Base-by-base conservation (phyloP, 1,284 basidiomycete species). In the Tilletia indica region DNA sequence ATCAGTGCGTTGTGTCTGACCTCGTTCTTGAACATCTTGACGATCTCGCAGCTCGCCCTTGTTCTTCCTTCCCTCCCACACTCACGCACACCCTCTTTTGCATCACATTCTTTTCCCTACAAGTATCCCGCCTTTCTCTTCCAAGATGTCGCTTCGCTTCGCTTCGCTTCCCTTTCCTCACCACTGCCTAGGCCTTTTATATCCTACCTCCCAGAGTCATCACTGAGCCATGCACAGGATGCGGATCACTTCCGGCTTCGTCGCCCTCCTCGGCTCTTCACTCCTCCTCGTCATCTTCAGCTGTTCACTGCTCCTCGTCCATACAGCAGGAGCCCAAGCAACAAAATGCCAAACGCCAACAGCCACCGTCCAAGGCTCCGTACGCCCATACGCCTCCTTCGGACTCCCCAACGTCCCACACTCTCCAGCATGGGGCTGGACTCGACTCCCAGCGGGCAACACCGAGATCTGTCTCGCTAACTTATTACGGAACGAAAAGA, bases 391-490 rank as follows among this genome's bases (percentile, higher is more conserved):
- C 36, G 9, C 16, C 16, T 34, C 11, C 8, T 3, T 63, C 58
- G 25, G 31, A 6, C 31, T 31, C 8, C 58, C 58, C 58, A 9
- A 16, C 8, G 58, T 63, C 2, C 4, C 58, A 8, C 58, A 63
- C 58, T 2, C 25, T 9, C 58, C 16, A 34, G 58, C 58, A 16
- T 63, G 3, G 3, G 58, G 58, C 14, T 63, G 58, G 58, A 63
- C 5, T 16, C 58, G 58, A 31, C 58, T 63, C 58, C 21, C 58
- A 31, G 58, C 67, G 19, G 49, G 47, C n/a, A 38, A 45, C 67
- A 68, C n/a, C 8, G 67, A 45, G 11, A 45, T 68, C 42, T 68
- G 67, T 45, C 42, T n/a, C 12, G 47, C 45, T 19, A n/a, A 68
- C 12, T 47, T 68, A 14, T 47, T 49, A 5, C 42, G 67, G 42